Percentiles rank a stretch among this genome's conserved stretches.
Evolutionary conservation across 1,139 yeast genomes (phyloP).

Genomic region (Blastobotrys niveus): DNA sequence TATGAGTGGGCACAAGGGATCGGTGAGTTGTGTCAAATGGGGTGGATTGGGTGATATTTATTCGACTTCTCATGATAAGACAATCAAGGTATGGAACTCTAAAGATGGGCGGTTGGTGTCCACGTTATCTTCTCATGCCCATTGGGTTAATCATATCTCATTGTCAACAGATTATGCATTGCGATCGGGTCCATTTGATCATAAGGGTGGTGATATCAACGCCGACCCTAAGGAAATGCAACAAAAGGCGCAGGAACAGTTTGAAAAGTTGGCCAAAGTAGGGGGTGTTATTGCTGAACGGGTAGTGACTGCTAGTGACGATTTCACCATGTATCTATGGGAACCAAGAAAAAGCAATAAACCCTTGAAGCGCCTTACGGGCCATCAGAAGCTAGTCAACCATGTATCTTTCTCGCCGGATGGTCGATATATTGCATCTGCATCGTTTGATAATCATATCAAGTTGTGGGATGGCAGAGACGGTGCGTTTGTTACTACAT

Average conservation of each 20-base stretch:
- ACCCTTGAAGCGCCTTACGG: constrained; percentile 91
- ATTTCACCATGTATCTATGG: constrained; percentile 97
- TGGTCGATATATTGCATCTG: constrained; percentile 83
- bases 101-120: constrained; percentile 75
- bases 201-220: constrained; percentile 41
- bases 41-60: constrained; percentile 83
- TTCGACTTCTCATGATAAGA: constrained; percentile 91
- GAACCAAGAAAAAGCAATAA: constrained; percentile 75
- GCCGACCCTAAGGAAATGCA: constrained; percentile 49
- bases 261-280: constrained; percentile 70
- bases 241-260: constrained; percentile 55
- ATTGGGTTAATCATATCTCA: constrained; percentile 95
- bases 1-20: constrained; percentile 80
- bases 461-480: constrained; percentile 95
- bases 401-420: constrained; percentile 97
- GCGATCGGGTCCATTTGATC: constrained; percentile 76
- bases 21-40: constrained; percentile 95
- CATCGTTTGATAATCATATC: constrained; percentile 91
- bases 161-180: constrained; percentile 85
- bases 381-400: constrained; percentile 93
- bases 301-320: constrained; percentile 93
- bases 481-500: constrained; percentile 83
- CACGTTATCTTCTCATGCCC: constrained; percentile 83
- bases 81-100: constrained; percentile 88
- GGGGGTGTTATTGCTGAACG: constrained; percentile 70